These are phyloP conservation scores for Dioszegia crocea DNA, from an alignment of 768 basidiomycete genomes.

Conservation along the genomic window DNA sequence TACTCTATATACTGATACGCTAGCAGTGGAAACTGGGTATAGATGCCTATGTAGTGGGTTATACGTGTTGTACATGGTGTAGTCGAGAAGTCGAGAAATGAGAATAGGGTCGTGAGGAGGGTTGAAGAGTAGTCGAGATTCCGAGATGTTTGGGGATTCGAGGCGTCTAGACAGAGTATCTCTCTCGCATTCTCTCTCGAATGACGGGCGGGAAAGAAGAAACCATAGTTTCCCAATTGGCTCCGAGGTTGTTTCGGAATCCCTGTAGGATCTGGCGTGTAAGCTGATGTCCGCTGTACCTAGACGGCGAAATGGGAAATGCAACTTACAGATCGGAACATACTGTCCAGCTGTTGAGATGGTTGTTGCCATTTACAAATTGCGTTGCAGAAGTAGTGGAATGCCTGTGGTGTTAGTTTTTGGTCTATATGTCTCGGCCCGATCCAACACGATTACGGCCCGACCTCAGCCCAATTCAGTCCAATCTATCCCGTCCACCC, in stretches of 20 bases:
- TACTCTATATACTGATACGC: conserved; percentile 1
- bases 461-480: no score
- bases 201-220: conserved; percentile 80
- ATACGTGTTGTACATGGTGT: no score
- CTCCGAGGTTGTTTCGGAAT: conserved; percentile 80
- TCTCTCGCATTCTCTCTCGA: conserved; percentile 75
- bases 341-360: conserved; percentile 80
- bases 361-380: conserved; percentile 93
- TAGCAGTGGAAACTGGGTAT: background rate
- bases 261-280: conserved; percentile 57
- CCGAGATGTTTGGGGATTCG: no score
- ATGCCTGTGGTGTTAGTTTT: conserved; percentile 69
- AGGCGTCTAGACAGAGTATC: conserved; percentile 63
- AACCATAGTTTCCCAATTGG: conserved; percentile 76
- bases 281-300: background rate
- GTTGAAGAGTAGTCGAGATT: no score
- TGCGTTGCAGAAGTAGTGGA: conserved; percentile 97
- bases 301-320: no score
- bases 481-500: no score
- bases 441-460: no score
- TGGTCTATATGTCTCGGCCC: no score
- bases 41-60: no score
- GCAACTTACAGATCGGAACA: conserved; percentile 68
- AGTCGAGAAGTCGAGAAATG: no score
- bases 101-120: no score